Evolutionary conservation across 2,329 filamentous ascomycete species (phyloP).

Genomic region (Bipolaris zeicola): DNA sequence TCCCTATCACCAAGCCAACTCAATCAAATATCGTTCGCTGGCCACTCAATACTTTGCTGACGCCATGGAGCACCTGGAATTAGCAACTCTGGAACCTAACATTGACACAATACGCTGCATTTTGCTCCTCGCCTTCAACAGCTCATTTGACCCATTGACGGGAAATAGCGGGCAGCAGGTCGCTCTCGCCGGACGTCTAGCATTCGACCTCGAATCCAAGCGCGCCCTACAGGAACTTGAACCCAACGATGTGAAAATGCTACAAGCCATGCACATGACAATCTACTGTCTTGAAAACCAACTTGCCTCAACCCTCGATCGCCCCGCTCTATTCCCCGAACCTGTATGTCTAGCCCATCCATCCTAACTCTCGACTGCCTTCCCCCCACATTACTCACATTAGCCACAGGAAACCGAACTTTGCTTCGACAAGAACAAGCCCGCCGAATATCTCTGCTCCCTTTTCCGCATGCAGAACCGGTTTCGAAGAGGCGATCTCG

Average conservation of each 20-base stretch:
- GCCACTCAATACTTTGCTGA: conserved; percentile 35
- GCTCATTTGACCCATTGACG: conserved; percentile 42
- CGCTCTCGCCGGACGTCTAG: conserved; percentile 43
- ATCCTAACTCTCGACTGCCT: no score
- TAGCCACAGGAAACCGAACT: conserved; percentile 32
- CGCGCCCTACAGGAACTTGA: conserved; percentile 34
- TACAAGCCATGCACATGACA: conserved; percentile 43
- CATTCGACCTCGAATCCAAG: conserved; percentile 38
- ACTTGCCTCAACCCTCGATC: conserved; percentile 42
- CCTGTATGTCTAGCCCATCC: conserved; percentile 26
- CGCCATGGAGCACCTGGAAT: conserved; percentile 42
- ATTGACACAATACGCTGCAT: conserved; percentile 42
- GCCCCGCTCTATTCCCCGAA: conserved; percentile 45
- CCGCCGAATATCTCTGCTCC: conserved; percentile 42
- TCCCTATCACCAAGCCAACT: conserved; percentile 38
- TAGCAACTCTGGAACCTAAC: conserved; percentile 40
- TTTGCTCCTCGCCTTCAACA: conserved; percentile 43
- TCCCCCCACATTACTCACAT: conserved; percentile 1
- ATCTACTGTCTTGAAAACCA: conserved; percentile 47
- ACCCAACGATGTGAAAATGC: conserved; percentile 26
- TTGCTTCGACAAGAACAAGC: conserved; percentile 34
- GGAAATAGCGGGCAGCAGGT: conserved; percentile 47
- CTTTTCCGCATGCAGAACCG: conserved; percentile 44
- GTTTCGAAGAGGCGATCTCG: conserved; percentile 40
- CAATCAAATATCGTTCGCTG: conserved; percentile 36